Percentiles rank a stretch among this genome's conserved stretches.
Evolutionary conservation across 306 rosid genomes (phyloP).

Genomic region (Betula pendula): DNA sequence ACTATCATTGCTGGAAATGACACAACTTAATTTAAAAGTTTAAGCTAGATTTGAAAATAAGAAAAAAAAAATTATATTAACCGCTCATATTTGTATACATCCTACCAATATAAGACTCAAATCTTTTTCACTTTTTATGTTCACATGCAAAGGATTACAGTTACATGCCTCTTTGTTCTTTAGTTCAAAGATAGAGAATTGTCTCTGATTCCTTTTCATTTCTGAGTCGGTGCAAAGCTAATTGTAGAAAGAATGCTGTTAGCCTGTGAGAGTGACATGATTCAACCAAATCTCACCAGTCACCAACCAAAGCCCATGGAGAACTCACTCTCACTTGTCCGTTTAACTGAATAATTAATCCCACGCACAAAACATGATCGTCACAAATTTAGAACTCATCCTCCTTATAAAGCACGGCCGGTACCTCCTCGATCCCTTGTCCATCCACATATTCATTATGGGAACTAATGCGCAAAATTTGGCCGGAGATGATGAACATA

Average conservation of each 20-base stretch:
- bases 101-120: too few species aligned
- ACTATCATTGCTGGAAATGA: too few species aligned
- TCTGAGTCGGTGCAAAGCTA: not conserved
- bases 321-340: conserved; percentile 34
- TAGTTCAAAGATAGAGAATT: not conserved
- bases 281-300: conserved; percentile 56
- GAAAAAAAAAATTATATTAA: too few species aligned
- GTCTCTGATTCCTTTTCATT: not conserved
- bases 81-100: too few species aligned
- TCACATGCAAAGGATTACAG: not conserved
- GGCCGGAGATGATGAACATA: conserved; percentile 43
- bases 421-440: not conserved
- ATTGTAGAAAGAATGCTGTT: conserved; percentile 30
- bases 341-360: conserved; percentile 31
- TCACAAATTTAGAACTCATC: conserved; percentile 11
- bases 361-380: conserved; percentile 42
- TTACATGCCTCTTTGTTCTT: not conserved
- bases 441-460: conserved; percentile 29
- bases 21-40: too few species aligned
- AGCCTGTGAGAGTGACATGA: conserved; percentile 42
- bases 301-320: conserved; percentile 45
- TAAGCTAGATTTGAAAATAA: too few species aligned
- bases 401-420: conserved; percentile 20
- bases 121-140: not conserved
- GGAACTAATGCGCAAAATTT: conserved; percentile 33